A percentile compares a stretch with the other conserved stretches of the same genome.
Conservation (phyloP, 2,329 filamentous ascomycete species). For the Diaporthe helianthi region DNA sequence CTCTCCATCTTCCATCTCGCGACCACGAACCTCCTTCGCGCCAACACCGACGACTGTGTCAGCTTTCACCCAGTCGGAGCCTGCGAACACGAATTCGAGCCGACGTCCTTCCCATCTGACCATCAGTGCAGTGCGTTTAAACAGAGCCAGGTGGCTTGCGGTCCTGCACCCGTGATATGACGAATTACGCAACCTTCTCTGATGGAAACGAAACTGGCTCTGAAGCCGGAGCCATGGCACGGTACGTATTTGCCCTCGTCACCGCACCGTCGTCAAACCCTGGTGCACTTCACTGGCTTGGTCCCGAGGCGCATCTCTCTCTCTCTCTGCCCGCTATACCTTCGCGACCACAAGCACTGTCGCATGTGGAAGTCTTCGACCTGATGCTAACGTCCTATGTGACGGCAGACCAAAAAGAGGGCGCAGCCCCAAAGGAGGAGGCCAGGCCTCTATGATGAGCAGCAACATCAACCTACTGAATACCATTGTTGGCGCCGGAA, state of each 20-base stretch:
- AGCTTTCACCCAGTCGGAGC: background rate
- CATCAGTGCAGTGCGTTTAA: background rate
- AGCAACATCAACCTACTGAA: slow-evolving; percentile 96
- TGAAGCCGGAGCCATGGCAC: slow-evolving; percentile 56
- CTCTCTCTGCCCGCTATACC: background rate
- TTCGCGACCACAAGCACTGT: background rate
- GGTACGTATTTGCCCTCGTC: slow-evolving; percentile 44
- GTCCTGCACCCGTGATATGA: slow-evolving; percentile 50
- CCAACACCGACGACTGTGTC: background rate
- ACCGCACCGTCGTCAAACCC: background rate
- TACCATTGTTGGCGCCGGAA: slow-evolving; percentile 94
- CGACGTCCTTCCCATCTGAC: background rate
- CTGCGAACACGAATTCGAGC: background rate
- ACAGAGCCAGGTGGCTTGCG: slow-evolving; percentile 12
- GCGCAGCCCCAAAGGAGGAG: slow-evolving; percentile 75
- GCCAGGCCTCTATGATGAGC: slow-evolving; percentile 86
- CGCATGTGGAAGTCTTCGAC: background rate
- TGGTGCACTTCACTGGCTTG: background rate
- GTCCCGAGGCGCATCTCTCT: background rate
- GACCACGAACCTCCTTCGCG: background rate
- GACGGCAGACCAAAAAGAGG: slow-evolving; percentile 59
- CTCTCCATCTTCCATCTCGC: background rate
- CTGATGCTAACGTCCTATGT: slow-evolving; percentile 26
- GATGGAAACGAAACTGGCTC: slow-evolving; percentile 53
- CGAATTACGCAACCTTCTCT: slow-evolving; percentile 61